Evolutionary conservation across 2,329 filamentous ascomycete genomes (phyloP).

Genomic region (Penicillium sp.): DNA sequence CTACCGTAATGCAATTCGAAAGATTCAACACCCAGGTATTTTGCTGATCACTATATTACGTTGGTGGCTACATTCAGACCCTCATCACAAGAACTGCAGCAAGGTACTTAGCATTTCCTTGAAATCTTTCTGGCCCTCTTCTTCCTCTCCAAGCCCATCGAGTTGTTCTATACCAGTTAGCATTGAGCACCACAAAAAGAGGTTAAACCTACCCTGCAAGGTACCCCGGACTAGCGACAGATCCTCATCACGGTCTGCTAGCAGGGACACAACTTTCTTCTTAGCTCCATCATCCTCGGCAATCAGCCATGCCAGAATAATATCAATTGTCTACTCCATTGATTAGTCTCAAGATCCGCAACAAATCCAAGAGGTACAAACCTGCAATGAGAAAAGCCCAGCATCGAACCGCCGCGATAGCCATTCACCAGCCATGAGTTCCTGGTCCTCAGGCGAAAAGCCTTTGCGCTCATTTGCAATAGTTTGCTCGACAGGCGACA

Average conservation of each 20-base stretch:
- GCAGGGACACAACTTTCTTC: conserved; percentile 56
- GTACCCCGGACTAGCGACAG: conserved; percentile 61
- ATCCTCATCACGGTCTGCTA: conserved; percentile 65
- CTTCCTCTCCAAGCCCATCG: conserved; percentile 53
- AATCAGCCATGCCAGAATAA: conserved; percentile 81
- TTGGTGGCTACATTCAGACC: not conserved
- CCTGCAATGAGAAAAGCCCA: conserved; percentile 75
- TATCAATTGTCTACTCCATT: conserved; percentile 59
- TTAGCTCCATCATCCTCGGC: conserved; percentile 80
- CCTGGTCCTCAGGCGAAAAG: conserved; percentile 55
- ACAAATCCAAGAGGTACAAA: conserved; percentile 18
- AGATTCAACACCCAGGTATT: not conserved
- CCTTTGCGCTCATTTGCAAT: conserved; percentile 57
- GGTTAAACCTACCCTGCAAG: conserved; percentile 52
- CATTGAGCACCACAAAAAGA: not conserved
- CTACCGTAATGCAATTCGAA: not conserved
- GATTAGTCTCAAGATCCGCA: conserved; percentile 14
- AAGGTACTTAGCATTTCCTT: conserved; percentile 65
- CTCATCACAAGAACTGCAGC: conserved; percentile 35
- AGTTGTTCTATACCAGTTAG: conserved; percentile 52
- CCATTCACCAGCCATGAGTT: conserved; percentile 64
- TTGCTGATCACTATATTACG: not conserved
- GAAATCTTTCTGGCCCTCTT: conserved; percentile 50
- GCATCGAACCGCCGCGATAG: conserved; percentile 73
- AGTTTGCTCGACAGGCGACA: conserved; percentile 59